Base-by-base conservation (phyloP, 164 flowering plant genomes). In the Vitis cinerea region DNA sequence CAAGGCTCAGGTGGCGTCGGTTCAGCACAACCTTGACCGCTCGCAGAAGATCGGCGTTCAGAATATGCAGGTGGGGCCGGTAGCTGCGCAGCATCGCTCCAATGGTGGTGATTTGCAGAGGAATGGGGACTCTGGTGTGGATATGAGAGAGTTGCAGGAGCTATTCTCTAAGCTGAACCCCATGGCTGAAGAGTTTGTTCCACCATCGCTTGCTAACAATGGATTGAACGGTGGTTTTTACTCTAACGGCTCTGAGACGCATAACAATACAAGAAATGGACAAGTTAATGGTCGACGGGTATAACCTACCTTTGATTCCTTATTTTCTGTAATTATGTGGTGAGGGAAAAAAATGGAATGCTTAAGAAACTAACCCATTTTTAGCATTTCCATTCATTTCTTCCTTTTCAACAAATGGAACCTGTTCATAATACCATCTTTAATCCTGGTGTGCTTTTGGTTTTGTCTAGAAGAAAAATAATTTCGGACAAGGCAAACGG, bases 161-260 rank as follows among this genome's bases (percentile, higher is more conserved):
- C 83, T 91, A 17, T 84, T 91, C 52, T 93, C 97, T 2, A 93
- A 93, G 78, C 74, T 93, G 64, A 93, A 93, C 65, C 98, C 98
- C 15, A 82, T 90, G 93, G 98, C 98, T 50, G 82, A 85, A 71
- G 98, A 91, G 69, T 93, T 93, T 71, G 91, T 93, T 48, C 98
- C 98, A 12, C 88, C 89, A 4, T 91, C 97, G 2, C 83, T 83
- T 23, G 68, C 68, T 68, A 69, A 61, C 64, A 62, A 63, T 54
- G 76, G 78, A 15, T 10, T 44, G 16, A 67, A 58, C 51, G 78
- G 75, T 62, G 73, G 78, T n/a, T 67, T 74, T 65, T 83, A 56
- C 67, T 29, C 63, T 50, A 79, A 70, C 80, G 76, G 74, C 59
- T 71, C 69, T 64, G 19, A 72, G 13, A 48, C 70, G 71, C 80